Conservation (phyloP, 208 protist species). For the Tritrichomonas musculus region DNA sequence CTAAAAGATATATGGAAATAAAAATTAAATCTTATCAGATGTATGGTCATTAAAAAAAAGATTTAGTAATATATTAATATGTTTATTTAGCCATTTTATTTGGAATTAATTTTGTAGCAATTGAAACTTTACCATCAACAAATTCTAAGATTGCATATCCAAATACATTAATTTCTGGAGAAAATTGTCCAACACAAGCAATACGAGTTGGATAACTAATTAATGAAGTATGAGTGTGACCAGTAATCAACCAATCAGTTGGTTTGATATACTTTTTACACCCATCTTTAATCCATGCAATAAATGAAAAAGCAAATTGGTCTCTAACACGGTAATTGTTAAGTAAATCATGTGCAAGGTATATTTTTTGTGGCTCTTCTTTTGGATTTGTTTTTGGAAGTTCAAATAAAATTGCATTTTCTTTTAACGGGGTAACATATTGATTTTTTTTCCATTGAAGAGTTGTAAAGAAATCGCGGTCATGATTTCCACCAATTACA, state of each 20-base stretch:
- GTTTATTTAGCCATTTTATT: no score
- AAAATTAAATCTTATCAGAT: no score
- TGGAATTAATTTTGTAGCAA: no score
- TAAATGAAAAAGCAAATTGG: not conserved
- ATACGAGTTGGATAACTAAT: not conserved
- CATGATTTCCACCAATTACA: constrained; percentile 8
- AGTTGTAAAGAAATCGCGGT: not conserved
- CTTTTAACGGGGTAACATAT: not conserved
- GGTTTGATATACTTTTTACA: not conserved
- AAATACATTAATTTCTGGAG: constrained; percentile 19
- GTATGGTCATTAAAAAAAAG: no score
- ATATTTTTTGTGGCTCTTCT: not conserved
- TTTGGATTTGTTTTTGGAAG: not conserved
- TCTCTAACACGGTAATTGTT: constrained; percentile 26
- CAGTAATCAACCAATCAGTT: constrained; percentile 4
- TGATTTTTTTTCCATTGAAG: not conserved
- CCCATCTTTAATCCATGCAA: constrained; percentile 28
- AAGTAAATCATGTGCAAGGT: not conserved
- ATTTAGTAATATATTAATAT: no score
- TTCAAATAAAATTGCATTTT: not conserved
- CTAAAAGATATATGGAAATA: no score
- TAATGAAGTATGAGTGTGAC: not conserved
- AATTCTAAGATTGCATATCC: not conserved
- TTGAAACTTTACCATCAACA: not conserved
- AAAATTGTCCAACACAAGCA: constrained; percentile 15